Conservation (phyloP, 2,329 filamentous ascomycete species). For the Cladosporium austrohemisphaericum region DNA sequence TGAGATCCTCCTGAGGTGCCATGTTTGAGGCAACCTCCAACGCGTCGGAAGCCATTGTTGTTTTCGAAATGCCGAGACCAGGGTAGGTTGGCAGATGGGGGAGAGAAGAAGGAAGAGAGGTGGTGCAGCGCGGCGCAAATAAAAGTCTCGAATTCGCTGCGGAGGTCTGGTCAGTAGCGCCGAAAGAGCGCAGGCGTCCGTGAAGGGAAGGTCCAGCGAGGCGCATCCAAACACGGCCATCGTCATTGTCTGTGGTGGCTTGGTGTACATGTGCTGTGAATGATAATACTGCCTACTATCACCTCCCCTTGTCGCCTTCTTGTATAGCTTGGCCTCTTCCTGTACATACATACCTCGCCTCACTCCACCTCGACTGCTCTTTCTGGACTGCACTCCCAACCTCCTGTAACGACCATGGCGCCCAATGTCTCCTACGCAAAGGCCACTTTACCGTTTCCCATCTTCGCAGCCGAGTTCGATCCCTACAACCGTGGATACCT, state of each 20-base stretch:
- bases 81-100: slow-evolving; percentile 9
- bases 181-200: not conserved
- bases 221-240: not conserved
- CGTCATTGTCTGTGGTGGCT: slow-evolving; percentile 5
- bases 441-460: slow-evolving; percentile 71
- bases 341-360: not conserved
- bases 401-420: slow-evolving; percentile 6
- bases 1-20: slow-evolving; percentile 44
- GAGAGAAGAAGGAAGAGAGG: not conserved
- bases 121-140: slow-evolving; percentile 8
- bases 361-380: not conserved
- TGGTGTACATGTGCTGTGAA: too few species aligned
- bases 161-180: not conserved
- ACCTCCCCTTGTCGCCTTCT: not conserved
- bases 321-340: not conserved
- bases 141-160: slow-evolving; percentile 4
- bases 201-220: not conserved
- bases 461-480: slow-evolving; percentile 86
- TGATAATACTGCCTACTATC: too few species aligned
- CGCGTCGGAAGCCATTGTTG: slow-evolving; percentile 10
- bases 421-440: slow-evolving; percentile 49
- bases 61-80: slow-evolving; percentile 11
- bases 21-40: slow-evolving; percentile 4
- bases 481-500: slow-evolving; percentile 71
- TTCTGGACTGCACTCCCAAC: not conserved